These are phyloP conservation scores for Malassezia nana DNA, from an alignment of 1,284 basidiomycete species.

Conservation along the genomic window DNA sequence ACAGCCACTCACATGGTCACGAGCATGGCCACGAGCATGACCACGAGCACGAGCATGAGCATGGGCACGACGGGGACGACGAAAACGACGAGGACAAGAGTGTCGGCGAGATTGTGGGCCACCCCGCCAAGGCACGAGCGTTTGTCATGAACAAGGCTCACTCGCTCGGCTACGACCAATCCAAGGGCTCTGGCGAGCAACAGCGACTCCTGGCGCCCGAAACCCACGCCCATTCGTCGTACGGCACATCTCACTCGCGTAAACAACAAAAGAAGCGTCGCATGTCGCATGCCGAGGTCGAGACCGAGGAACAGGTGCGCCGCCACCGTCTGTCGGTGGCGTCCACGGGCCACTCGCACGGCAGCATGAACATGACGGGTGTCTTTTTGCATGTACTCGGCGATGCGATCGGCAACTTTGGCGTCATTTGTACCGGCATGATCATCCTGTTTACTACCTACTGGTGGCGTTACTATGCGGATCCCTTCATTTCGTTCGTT, in stretches of 20 bases:
- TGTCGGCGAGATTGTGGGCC: constrained; percentile 57
- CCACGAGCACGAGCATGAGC: not conserved
- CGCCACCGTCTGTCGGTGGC: constrained; percentile 13
- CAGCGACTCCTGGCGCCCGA: constrained; percentile 3
- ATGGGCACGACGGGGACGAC: constrained; percentile 5
- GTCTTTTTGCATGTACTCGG: constrained; percentile 88
- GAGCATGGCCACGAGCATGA: constrained; percentile 11
- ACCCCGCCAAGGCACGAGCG: constrained; percentile 78
- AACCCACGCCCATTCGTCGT: constrained; percentile 4
- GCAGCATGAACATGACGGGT: constrained; percentile 93
- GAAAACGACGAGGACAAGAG: constrained; percentile 21
- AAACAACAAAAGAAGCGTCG: constrained; percentile 30
- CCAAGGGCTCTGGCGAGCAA: not conserved
- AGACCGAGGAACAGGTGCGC: constrained; percentile 15
- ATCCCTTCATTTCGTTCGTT: constrained; percentile 83
- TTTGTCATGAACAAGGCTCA: constrained; percentile 77
- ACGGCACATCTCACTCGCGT: constrained; percentile 51
- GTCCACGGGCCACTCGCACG: constrained; percentile 27
- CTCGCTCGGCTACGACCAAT: constrained; percentile 54
- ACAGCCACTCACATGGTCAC: constrained; percentile 1
- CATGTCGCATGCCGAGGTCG: constrained; percentile 17
- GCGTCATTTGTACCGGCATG: constrained; percentile 87
- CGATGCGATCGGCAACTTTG: constrained; percentile 87
- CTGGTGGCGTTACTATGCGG: constrained; percentile 65
- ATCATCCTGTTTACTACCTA: constrained; percentile 40